Percentiles rank a stretch among this genome's conserved stretches.
These are phyloP conservation scores for Mycena sp. DNA, from an alignment of 1,284 basidiomycete species.

Conservation along the genomic window DNA sequence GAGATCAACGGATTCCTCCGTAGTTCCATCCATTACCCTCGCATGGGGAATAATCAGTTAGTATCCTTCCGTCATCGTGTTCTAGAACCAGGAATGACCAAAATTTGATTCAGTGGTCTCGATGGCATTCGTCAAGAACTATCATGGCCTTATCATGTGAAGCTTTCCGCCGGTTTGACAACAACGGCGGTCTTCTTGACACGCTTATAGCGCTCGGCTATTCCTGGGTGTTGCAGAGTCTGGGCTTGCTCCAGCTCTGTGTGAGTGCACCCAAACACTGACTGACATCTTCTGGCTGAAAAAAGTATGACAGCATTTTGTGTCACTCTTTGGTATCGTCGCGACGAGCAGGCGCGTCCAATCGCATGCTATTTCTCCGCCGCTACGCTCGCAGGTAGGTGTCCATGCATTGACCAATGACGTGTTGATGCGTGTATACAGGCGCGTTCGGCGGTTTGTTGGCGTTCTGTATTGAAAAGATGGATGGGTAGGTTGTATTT, in stretches of 20 bases:
- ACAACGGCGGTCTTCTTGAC: not conserved
- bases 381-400: slow-evolving; percentile 35
- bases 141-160: slow-evolving; percentile 37
- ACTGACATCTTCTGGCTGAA: not conserved
- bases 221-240: slow-evolving; percentile 39
- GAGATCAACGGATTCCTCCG: not conserved
- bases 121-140: slow-evolving; percentile 39
- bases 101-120: slow-evolving; percentile 31
- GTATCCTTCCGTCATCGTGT: not conserved
- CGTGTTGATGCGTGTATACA: not conserved
- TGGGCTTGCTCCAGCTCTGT: slow-evolving; percentile 36
- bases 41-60: slow-evolving; percentile 50
- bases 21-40: slow-evolving; percentile 51
- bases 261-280: slow-evolving; percentile 11
- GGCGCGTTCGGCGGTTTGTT: slow-evolving; percentile 40
- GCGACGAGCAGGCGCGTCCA: slow-evolving; percentile 37
- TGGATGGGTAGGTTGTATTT: slow-evolving; percentile 35
- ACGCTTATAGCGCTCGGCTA: slow-evolving; percentile 32
- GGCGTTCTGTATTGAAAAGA: slow-evolving; percentile 39
- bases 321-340: slow-evolving; percentile 37
- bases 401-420: not conserved
- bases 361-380: slow-evolving; percentile 40
- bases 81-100: not conserved
- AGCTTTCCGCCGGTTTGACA: not conserved
- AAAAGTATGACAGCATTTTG: slow-evolving; percentile 21